These are phyloP conservation scores for Lactifluus rugatus DNA, from an alignment of 768 basidiomycete species.

Conservation along the genomic window DNA sequence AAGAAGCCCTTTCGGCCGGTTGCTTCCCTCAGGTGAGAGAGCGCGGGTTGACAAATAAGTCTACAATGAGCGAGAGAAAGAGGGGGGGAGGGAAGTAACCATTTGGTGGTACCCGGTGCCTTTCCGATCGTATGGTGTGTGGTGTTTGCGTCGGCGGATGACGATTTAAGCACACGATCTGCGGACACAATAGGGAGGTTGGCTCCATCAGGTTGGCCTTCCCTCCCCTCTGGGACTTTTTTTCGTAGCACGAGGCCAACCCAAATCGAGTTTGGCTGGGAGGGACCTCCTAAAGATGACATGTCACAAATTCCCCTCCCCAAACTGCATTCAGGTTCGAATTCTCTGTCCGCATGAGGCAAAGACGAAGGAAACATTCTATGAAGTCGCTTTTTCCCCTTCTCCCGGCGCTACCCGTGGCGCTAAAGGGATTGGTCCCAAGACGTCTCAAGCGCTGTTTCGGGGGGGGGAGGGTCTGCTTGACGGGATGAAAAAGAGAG, in stretches of 20 bases:
- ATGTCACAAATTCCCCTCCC: too few species aligned
- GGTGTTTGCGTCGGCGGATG: not conserved
- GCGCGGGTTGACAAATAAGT: not conserved
- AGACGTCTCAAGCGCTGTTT: too few species aligned
- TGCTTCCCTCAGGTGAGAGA: too few species aligned
- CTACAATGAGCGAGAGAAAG: not conserved
- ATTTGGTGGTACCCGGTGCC: too few species aligned
- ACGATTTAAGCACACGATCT: conserved; percentile 16
- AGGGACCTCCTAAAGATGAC: too few species aligned
- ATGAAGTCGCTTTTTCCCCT: not conserved
- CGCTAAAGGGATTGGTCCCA: not conserved
- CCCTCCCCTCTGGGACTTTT: too few species aligned
- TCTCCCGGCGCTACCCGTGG: not conserved
- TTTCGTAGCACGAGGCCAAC: conserved; percentile 14
- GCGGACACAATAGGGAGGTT: conserved; percentile 16
- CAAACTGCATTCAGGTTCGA: too few species aligned
- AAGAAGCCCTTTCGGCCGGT: too few species aligned
- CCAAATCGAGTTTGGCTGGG: not conserved
- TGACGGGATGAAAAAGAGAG: not conserved
- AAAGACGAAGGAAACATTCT: not conserved
- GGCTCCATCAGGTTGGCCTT: not conserved
- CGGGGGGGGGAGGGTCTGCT: too few species aligned
- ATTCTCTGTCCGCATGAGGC: not conserved
- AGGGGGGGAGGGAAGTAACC: not conserved
- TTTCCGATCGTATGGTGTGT: too few species aligned